Percentiles rank a stretch among this genome's conserved stretches.
phyloP scores from a whole-genome alignment of 2,329 filamentous ascomycete species.

The Phyllosticta citrichinensis region DNA sequence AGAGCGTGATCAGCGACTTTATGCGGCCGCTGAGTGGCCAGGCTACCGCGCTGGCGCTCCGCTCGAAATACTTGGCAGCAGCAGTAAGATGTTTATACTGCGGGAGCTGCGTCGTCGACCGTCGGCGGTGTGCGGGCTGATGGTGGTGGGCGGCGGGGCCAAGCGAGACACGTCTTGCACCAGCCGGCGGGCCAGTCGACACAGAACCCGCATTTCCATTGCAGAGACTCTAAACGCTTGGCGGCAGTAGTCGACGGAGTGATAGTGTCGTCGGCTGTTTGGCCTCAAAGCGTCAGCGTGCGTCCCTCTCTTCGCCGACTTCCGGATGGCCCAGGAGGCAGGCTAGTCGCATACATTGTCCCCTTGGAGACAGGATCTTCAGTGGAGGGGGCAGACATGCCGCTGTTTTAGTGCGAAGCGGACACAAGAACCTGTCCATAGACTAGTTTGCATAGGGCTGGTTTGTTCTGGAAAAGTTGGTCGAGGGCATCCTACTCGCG shows the following conservation, averaged over 20 bases:
- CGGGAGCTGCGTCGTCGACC: neutral
- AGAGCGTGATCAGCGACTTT: neutral
- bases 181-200: too few species aligned
- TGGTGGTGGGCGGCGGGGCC: neutral
- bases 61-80: neutral
- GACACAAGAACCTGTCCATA: neutral
- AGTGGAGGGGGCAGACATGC: neutral
- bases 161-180: neutral
- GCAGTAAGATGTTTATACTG: neutral
- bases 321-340: neutral
- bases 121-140: neutral
- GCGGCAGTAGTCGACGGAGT: neutral
- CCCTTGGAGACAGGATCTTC: neutral
- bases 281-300: neutral
- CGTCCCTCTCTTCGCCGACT: neutral
- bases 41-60: neutral
- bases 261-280: neutral
- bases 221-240: neutral
- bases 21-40: neutral
- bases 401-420: neutral
- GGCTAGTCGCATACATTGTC: neutral
- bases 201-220: neutral
- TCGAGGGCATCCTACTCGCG: neutral
- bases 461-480: neutral
- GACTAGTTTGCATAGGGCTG: neutral